Evolutionary conservation across 2,329 filamentous ascomycete species (phyloP).

Genomic region (Alternaria alternata): DNA sequence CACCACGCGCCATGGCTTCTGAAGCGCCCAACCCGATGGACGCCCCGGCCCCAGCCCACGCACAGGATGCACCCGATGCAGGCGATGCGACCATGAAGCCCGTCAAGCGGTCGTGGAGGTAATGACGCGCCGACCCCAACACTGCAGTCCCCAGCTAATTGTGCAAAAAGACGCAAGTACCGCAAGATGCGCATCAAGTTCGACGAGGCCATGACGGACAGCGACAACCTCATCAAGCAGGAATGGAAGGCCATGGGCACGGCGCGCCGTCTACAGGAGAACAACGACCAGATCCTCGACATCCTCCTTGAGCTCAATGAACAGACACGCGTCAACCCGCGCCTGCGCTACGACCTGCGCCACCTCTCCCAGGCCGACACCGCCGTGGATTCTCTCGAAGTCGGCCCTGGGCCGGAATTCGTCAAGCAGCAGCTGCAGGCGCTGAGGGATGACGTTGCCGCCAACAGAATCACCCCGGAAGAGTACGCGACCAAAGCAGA

Average conservation of each 20-base stretch:
- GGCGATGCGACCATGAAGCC: conserved; percentile 38
- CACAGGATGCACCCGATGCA: conserved; percentile 17
- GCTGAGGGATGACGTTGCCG: conserved; percentile 47
- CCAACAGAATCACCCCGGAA: conserved; percentile 37
- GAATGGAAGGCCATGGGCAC: conserved; percentile 83
- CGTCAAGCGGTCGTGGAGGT: conserved; percentile 52
- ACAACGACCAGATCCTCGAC: conserved; percentile 92
- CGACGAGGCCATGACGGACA: conserved; percentile 78
- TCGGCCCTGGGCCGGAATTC: conserved; percentile 31
- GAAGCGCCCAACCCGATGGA: conserved; percentile 29
- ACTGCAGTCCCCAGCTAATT: conserved; percentile 10
- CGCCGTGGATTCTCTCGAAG: conserved; percentile 35
- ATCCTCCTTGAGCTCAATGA: conserved; percentile 90
- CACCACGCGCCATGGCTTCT: conserved; percentile 35
- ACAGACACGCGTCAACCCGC: conserved; percentile 76
- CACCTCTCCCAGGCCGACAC: conserved; percentile 49
- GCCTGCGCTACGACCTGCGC: conserved; percentile 76
- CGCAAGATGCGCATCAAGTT: conserved; percentile 86
- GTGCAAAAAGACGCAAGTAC: conserved; percentile 78
- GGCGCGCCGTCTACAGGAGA: conserved; percentile 82
- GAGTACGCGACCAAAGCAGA: conserved; percentile 40
- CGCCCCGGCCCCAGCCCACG: not conserved
- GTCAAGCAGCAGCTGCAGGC: conserved; percentile 42
- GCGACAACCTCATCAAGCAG: conserved; percentile 81
- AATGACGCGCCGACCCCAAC: conserved; percentile 19